These are phyloP conservation scores for Aspergillus fumigatiaffinis DNA, from an alignment of 2,329 filamentous ascomycete genomes.

Conservation along the genomic window DNA sequence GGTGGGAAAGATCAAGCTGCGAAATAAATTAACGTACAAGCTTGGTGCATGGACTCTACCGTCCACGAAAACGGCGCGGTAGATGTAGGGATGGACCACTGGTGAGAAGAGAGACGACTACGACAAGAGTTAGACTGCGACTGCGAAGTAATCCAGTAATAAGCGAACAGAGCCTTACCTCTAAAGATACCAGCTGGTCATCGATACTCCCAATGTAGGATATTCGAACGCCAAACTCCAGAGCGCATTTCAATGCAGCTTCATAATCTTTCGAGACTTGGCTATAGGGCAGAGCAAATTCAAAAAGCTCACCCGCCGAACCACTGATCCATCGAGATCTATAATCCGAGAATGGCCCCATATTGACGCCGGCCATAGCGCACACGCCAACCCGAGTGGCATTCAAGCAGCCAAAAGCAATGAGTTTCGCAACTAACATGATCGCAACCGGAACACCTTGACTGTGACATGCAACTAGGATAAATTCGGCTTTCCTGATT, in stretches of 20 bases:
- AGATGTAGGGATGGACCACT: slow-evolving; percentile 86
- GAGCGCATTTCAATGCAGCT: slow-evolving; percentile 65
- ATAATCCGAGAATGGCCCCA: slow-evolving; percentile 90
- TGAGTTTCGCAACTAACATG: slow-evolving; percentile 88
- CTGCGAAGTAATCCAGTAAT: background rate
- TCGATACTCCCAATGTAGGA: slow-evolving; percentile 93
- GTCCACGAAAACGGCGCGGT: slow-evolving; percentile 93
- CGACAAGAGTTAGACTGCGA: background rate
- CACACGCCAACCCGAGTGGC: slow-evolving; percentile 78
- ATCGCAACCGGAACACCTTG: slow-evolving; percentile 92
- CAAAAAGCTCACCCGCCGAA: slow-evolving; percentile 89
- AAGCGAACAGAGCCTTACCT: slow-evolving; percentile 50
- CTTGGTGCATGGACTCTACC: slow-evolving; percentile 87
- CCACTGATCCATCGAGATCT: slow-evolving; percentile 85
- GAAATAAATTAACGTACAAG: slow-evolving; percentile 54
- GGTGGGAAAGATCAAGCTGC: background rate
- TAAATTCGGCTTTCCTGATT: slow-evolving; percentile 80
- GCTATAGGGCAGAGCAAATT: slow-evolving; percentile 80
- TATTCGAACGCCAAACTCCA: slow-evolving; percentile 76
- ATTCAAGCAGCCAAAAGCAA: slow-evolving; percentile 80
- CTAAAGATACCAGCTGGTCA: slow-evolving; percentile 90
- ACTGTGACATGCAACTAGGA: slow-evolving; percentile 89
- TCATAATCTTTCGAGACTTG: slow-evolving; percentile 79
- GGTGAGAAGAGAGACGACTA: slow-evolving; percentile 81
- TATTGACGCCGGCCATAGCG: slow-evolving; percentile 83